A percentile compares a stretch with the other conserved stretches of the same genome.
Conservation (phyloP, 106 monocot species). For the Allium cepa region DNA sequence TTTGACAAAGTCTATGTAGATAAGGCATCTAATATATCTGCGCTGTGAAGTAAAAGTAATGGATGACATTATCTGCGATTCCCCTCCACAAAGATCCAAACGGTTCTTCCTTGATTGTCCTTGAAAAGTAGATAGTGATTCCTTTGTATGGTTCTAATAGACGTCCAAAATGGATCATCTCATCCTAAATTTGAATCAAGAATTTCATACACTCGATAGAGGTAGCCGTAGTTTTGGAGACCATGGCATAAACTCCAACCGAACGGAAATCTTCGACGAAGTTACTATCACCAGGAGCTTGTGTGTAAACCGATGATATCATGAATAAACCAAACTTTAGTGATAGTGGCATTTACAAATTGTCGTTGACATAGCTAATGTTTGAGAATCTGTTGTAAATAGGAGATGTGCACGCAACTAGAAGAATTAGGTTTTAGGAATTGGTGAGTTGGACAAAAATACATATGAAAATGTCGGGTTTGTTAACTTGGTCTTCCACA, state of each 20-base stretch:
- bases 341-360: constrained; percentile 9
- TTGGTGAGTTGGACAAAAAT: constrained; percentile 31
- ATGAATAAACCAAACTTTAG: constrained; percentile 1
- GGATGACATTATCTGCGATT: constrained; percentile 44
- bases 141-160: constrained; percentile 47
- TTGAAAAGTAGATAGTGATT: constrained; percentile 24
- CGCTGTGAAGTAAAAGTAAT: constrained; percentile 47
- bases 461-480: constrained; percentile 36
- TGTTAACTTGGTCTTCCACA: constrained; percentile 39
- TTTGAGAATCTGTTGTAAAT: constrained; percentile 18
- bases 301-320: constrained; percentile 17
- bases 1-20: no score
- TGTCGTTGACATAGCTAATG: constrained; percentile 14
- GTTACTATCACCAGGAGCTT: constrained; percentile 30
- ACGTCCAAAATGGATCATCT: constrained; percentile 39
- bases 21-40: constrained; percentile 2
- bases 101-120: constrained; percentile 38
- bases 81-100: constrained; percentile 30
- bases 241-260: constrained; percentile 39
- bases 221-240: constrained; percentile 41
- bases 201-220: constrained; percentile 43
- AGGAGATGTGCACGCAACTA: constrained; percentile 9
- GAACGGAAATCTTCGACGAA: constrained; percentile 33
- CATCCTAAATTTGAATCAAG: constrained; percentile 41
- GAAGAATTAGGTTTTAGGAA: constrained; percentile 8